Base-by-base conservation (phyloP, 2,329 filamentous ascomycete species). In the Gremmenia infestans region DNA sequence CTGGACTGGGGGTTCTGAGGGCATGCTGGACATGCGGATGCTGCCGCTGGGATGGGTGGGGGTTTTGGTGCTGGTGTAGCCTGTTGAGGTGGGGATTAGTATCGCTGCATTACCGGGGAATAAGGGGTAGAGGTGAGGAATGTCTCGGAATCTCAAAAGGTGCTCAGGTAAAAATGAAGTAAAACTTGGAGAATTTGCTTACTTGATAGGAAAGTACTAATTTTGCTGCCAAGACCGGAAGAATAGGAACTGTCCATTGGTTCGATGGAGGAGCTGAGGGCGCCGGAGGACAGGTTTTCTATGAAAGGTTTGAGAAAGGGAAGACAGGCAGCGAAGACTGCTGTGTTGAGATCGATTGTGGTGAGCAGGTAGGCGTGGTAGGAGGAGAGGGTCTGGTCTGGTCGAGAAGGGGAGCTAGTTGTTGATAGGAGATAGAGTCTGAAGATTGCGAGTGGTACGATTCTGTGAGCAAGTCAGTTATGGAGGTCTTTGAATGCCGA, bases 391-490 rank as follows among this genome's bases (percentile, higher is more conserved):
- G 58, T 63, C 51, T 61, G 56, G 45, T 60, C 53, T 17, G 52
- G 35, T 23, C 56, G 51, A 2, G 48, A 43, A 14, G 52, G 54
- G 6, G 46, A 50, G 23, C 53, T 32, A 32, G 9, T 43, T 53
- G 45, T 57, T 56, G 45, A 32, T 32, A 65, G 48, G 11, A 56
- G 52, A 23, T 57, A 49, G 12, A 61, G 48, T 49, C 63, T 58
- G 14, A 56, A 49, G 37, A 60, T 57, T 36, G 60, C 61, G 28
- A 72, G 65, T 23, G 71, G 63, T 48, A 74, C 69, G 5, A 73
- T 62, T 4, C 73, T 74, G 46, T n/a, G n/a, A 42, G 39, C 28
- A 46, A 8, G 22, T 61, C 49, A 48, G 57, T 57, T 42, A 54
- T 32, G 9, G 9, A 4, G 3, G 28, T n/a, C 43, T 36, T n/a